A percentile compares a stretch with the other conserved stretches of the same genome.
Conservation (phyloP, 148 eudicot species). For the Nyssa sinensis region DNA sequence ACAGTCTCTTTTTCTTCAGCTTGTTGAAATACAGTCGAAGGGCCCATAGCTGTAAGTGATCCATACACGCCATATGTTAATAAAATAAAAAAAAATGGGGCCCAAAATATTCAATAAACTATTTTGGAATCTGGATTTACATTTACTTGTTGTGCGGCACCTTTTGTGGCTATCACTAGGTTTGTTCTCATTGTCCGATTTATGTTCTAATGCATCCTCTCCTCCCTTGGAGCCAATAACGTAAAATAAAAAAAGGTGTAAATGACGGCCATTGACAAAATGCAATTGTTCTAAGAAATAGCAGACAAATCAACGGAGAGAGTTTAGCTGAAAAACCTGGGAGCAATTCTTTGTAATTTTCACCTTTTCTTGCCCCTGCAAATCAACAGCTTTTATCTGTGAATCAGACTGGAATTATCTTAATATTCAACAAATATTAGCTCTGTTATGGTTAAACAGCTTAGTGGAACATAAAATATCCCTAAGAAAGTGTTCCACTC, state of each 20-base stretch:
- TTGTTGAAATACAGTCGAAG: slow-evolving; percentile 26
- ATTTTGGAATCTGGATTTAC: slow-evolving; percentile 19
- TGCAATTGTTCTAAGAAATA: not conserved
- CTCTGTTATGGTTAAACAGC: no score
- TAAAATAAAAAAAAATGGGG: not conserved
- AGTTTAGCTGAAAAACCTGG: slow-evolving; percentile 14
- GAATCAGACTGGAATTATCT: not conserved
- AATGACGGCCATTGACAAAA: not conserved
- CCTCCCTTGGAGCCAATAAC: slow-evolving; percentile 17
- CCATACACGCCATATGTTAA: not conserved
- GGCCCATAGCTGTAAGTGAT: slow-evolving; percentile 47
- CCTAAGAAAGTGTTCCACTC: no score
- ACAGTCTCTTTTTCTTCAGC: slow-evolving; percentile 41
- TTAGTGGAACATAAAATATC: not conserved
- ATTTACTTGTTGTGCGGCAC: slow-evolving; percentile 43
- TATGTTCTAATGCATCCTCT: slow-evolving; percentile 2
- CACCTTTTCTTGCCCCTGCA: slow-evolving; percentile 24
- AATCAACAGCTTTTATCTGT: not conserved
- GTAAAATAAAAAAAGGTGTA: not conserved
- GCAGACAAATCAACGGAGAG: not conserved
- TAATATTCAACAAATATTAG: not conserved
- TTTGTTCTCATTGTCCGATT: slow-evolving; percentile 8
- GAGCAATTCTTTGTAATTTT: slow-evolving; percentile 9
- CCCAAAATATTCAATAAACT: not conserved
- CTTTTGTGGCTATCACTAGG: slow-evolving; percentile 17